Evolutionary conservation across 805 yeast species (phyloP).

Genomic region (Tetrapisispora iriomotensis): DNA sequence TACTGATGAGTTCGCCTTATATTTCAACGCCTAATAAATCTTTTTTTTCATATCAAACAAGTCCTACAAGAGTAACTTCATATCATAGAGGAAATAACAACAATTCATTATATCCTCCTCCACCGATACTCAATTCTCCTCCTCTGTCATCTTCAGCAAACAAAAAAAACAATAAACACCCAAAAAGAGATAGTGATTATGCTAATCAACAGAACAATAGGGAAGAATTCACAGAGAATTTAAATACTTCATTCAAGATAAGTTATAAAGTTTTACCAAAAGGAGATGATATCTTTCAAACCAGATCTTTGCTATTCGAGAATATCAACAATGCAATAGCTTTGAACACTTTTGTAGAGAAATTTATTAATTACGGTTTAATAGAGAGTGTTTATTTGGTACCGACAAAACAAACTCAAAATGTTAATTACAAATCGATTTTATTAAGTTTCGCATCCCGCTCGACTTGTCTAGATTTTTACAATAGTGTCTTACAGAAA

Average conservation of each 20-base stretch:
- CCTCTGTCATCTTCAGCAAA: not conserved
- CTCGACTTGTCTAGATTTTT: constrained; percentile 30
- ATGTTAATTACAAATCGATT: constrained; percentile 24
- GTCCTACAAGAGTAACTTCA: not conserved
- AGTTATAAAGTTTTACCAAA: constrained; percentile 22
- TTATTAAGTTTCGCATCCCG: constrained; percentile 27
- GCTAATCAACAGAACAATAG: not conserved
- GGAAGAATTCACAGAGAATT: not conserved
- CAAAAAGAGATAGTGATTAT: not conserved
- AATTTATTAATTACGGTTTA: constrained; percentile 47
- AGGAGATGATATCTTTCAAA: constrained; percentile 27
- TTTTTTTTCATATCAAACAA: not conserved
- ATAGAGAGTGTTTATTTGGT: constrained; percentile 46
- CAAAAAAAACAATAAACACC: not conserved
- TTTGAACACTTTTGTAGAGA: constrained; percentile 25
- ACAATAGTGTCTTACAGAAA: constrained; percentile 30
- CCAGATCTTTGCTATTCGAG: constrained; percentile 24
- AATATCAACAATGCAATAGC: constrained; percentile 17
- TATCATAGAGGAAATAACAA: not conserved
- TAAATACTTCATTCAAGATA: constrained; percentile 13
- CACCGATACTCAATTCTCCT: constrained; percentile 1
- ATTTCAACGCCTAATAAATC: constrained; percentile 31
- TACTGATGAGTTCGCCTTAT: constrained; percentile 52
- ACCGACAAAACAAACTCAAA: constrained; percentile 21
- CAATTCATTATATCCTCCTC: constrained; percentile 1